These are phyloP conservation scores for Penicillium psychrosexuale DNA, from an alignment of 2,329 filamentous ascomycete genomes.

Conservation along the genomic window DNA sequence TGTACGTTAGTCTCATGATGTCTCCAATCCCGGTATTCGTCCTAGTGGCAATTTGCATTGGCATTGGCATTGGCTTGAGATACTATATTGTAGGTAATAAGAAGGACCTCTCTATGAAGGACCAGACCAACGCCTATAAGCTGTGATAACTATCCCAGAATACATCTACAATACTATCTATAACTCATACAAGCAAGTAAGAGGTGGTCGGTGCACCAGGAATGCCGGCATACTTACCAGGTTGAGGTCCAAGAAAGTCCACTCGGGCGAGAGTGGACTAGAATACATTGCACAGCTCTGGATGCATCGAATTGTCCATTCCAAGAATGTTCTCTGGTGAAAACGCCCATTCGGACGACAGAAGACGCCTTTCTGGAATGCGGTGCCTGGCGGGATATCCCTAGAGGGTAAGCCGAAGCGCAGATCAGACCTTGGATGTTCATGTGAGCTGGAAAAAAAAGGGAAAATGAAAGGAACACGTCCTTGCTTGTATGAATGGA, in stretches of 20 bases:
- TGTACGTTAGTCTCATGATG: constrained; percentile 25
- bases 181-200: neutral
- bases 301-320: neutral
- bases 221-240: constrained; percentile 10
- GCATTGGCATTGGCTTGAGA: neutral
- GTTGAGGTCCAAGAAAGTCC: neutral
- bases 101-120: neutral
- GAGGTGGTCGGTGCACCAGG: constrained; percentile 10
- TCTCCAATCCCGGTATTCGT: constrained; percentile 5
- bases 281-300: neutral
- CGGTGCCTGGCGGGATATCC: constrained; percentile 29
- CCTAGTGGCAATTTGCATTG: neutral
- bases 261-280: constrained; percentile 12
- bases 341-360: constrained; percentile 18
- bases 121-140: neutral
- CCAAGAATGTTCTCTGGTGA: constrained; percentile 6
- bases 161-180: neutral
- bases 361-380: constrained; percentile 3
- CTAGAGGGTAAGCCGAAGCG: constrained; percentile 33
- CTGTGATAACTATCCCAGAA: neutral
- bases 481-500: neutral
- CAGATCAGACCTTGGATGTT: constrained; percentile 24
- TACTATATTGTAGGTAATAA: neutral
- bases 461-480: neutral
- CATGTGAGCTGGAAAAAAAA: constrained; percentile 34